Percentiles rank a stretch among this genome's conserved stretches.
phyloP scores from a whole-genome alignment of 768 basidiomycete species.

The Auriscalpium microsporum region DNA sequence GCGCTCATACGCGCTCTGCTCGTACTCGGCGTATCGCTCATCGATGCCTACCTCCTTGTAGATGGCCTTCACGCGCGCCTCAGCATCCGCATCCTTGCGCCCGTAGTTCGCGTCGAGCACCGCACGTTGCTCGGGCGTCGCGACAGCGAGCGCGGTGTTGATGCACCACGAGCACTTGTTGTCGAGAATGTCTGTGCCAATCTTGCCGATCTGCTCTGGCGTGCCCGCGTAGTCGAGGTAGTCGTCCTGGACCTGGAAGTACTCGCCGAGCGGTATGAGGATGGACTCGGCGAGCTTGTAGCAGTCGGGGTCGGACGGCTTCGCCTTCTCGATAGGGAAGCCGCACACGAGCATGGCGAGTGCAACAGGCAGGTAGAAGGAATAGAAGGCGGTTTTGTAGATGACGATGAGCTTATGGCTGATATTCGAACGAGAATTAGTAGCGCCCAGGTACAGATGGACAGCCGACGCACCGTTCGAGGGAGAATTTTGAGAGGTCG shows the following conservation, averaged over 20 bases:
- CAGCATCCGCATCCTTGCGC: slow-evolving; percentile 44
- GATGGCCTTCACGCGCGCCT: slow-evolving; percentile 56
- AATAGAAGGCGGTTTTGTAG: slow-evolving; percentile 97
- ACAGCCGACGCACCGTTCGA: slow-evolving; percentile 52
- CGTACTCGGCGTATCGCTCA: slow-evolving; percentile 66
- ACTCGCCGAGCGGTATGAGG: slow-evolving; percentile 88
- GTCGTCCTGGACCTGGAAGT: slow-evolving; percentile 99
- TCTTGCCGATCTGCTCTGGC: slow-evolving; percentile 89
- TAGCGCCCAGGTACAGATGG: background rate
- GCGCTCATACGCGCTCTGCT: slow-evolving; percentile 59
- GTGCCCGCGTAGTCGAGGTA: slow-evolving; percentile 89
- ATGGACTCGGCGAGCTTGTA: slow-evolving; percentile 74
- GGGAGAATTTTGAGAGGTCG: slow-evolving; percentile 81
- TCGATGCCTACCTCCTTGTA: slow-evolving; percentile 66
- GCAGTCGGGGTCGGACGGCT: slow-evolving; percentile 37
- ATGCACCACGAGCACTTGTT: slow-evolving; percentile 99
- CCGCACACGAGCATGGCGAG: slow-evolving; percentile 78
- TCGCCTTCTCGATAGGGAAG: slow-evolving; percentile 44
- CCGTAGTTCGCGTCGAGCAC: slow-evolving; percentile 65
- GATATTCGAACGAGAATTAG: background rate
- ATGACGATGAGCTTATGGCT: slow-evolving; percentile 90
- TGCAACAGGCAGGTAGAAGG: slow-evolving; percentile 97
- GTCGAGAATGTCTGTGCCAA: slow-evolving; percentile 96
- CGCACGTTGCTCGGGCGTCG: slow-evolving; percentile 45
- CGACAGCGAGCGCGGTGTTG: slow-evolving; percentile 69